Base-by-base conservation (phyloP, 2,329 filamentous ascomycete genomes). In the Harringtonia aguacate region DNA sequence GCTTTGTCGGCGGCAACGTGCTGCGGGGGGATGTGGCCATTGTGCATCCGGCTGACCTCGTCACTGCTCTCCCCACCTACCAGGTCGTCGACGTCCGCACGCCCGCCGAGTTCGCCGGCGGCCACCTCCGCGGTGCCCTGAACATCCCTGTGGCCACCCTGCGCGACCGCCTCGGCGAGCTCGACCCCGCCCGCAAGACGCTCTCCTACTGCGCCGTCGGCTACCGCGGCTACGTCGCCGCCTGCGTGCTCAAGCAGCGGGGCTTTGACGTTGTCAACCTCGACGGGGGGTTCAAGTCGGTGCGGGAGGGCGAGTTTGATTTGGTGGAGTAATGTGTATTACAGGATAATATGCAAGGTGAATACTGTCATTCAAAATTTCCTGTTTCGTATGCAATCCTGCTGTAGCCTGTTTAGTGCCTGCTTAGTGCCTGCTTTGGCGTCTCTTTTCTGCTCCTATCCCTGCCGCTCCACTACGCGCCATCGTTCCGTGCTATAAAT, bases 1-100 rank as follows among this genome's bases (percentile, higher is more conserved):
- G 55, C 9, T 57, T 55, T 31, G 53, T 56, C 13, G 54, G 43
- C 3, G 46, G 50, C 17, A 57, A 57, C 44, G 44, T 57, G 14
- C 39, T 56, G 13, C 39, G 53, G 17, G 55, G 50, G 5, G 55
- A 56, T 36, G 50, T 51, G 10, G 39, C 49, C 41, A 51, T 55
- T 36, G 47, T 51, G 4, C 55, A 57, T 39, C 36, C 50, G 5
- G 46, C 48, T 12, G 49, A 55, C 13, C 33, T 43, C n/a, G n/a
- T n/a, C n/a, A 21, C 20, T n/a, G 9, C n/a, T 3, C 18, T 24
- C n/a, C 18, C 9, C 38, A 20, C 4, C n/a, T 22, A 21, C 24
- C 52, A 44, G 17, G 36, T 49, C n/a, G 18, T 50, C 15, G 48
- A 52, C 40, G 50, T 50, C 10, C 33, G 50, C 30, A 45, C 46